Percentiles rank a stretch among this genome's conserved stretches.
Conservation (phyloP, 306 rosid species). For the Cicer judaicum region DNA sequence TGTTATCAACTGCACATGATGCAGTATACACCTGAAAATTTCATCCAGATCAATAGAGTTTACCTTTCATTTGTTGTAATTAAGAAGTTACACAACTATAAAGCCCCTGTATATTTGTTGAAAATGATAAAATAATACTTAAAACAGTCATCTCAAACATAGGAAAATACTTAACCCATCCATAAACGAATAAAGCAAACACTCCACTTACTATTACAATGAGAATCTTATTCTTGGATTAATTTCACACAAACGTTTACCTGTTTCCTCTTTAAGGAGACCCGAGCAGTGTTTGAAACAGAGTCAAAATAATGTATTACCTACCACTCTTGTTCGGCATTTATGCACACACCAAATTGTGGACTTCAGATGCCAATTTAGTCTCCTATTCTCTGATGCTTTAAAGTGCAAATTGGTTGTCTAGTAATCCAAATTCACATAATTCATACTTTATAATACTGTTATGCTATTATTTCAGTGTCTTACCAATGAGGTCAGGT, state of each 20-base stretch:
- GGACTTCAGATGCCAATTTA: background rate
- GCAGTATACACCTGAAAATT: background rate
- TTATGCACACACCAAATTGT: constrained; percentile 7
- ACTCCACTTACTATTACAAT: background rate
- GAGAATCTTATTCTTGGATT: background rate
- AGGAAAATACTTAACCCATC: background rate
- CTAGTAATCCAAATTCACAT: background rate
- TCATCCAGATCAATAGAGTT: constrained; percentile 8
- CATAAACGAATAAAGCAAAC: background rate
- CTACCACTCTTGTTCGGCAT: background rate
- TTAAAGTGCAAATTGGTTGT: background rate
- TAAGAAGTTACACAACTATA: background rate
- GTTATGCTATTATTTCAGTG: too few relatives aligned
- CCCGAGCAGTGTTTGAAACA: background rate
- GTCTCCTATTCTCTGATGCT: background rate
- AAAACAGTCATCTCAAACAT: background rate
- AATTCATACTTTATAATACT: too few relatives aligned
- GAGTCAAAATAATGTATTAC: background rate
- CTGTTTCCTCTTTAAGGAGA: background rate
- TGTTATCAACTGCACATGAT: background rate
- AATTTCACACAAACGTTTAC: background rate
- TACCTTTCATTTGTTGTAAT: background rate
- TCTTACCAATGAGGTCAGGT: too few relatives aligned
- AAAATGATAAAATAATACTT: constrained; percentile 5
- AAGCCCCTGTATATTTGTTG: background rate